Conservation (phyloP, 257 asterid genomes). For the Nicotiana knightiana region DNA sequence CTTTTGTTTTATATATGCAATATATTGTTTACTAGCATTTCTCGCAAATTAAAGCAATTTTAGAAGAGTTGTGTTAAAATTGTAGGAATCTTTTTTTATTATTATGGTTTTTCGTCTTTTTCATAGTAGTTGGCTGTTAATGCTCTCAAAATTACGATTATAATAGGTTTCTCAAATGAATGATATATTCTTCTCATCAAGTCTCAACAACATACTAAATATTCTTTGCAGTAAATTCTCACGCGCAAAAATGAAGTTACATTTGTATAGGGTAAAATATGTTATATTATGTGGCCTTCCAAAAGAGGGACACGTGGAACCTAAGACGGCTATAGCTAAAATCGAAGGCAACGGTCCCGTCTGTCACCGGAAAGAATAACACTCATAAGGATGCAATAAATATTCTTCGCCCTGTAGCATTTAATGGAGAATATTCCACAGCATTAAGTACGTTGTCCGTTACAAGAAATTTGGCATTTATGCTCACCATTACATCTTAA, state of each 20-base stretch:
- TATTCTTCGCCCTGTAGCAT: too few relatives aligned
- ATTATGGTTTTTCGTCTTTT: neutral
- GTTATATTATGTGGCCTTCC: too few relatives aligned
- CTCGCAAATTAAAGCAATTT: neutral
- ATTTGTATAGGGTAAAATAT: too few relatives aligned
- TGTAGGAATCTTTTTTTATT: neutral
- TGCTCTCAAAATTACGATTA: neutral
- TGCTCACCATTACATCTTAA: too few relatives aligned
- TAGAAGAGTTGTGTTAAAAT: neutral
- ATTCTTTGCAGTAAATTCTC: neutral
- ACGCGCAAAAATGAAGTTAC: neutral
- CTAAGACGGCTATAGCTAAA: too few relatives aligned
- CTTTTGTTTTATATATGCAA: neutral
- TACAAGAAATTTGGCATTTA: too few relatives aligned
- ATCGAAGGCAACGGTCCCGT: too few relatives aligned
- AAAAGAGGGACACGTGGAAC: too few relatives aligned
- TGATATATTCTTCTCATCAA: neutral
- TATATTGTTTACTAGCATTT: neutral
- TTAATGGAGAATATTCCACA: too few relatives aligned
- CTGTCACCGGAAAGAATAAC: too few relatives aligned
- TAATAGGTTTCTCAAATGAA: neutral
- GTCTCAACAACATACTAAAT: neutral
- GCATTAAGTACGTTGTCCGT: too few relatives aligned
- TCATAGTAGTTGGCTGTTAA: neutral
- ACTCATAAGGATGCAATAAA: too few relatives aligned